Base-by-base conservation (phyloP, 1,284 basidiomycete genomes). In the Xanthoconium separans region DNA sequence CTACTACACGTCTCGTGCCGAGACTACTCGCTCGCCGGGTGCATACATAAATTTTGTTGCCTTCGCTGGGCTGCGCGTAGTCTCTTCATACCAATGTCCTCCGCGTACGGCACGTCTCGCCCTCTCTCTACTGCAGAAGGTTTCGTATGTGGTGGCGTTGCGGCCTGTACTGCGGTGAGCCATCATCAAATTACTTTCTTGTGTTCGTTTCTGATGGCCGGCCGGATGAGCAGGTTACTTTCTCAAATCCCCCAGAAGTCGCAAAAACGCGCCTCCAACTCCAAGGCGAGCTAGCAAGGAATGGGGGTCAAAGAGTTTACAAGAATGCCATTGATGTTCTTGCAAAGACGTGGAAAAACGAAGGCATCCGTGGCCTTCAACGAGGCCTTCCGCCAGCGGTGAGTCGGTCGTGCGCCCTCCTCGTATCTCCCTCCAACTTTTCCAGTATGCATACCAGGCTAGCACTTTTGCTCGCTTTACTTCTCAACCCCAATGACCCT, bases 181-280 rank as follows among this genome's bases (percentile, higher is more conserved):
- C 31, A 31, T 12, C 24, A 5, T 50, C 36, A 12, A 18, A 31
- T 36, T 30, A 30, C 36, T 44, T 37, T 16, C 39, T 45, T 44
- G 20, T 15, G 10, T 44, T 36, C 53, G 51, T 45, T 39, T 43
- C 53, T 59, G 50, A 51, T 42, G 30, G 1, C 27, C 34, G 16
- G 10, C n/a, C n/a, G n/a, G n/a, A 16, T 22, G 27, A 9, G 22
- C 60, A 91, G 89, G 89, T 92, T 44, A 92, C 89, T 11, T 75
- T 92, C 54, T 91, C 89, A 7, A 92, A 92, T 63, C 88, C 89
- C 50, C 89, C 92, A 11, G 95, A 97, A 68, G 93, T 97, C 31
- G 90, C 91, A 54, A 98, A 98, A 74, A 98, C 95, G 34, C 87
- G 95, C 55, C 74, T 98, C 51, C 95, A 98, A 69, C 80, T 98